These are phyloP conservation scores for Veloboletus limbatus DNA, from an alignment of 1,284 basidiomycete species.

Conservation along the genomic window DNA sequence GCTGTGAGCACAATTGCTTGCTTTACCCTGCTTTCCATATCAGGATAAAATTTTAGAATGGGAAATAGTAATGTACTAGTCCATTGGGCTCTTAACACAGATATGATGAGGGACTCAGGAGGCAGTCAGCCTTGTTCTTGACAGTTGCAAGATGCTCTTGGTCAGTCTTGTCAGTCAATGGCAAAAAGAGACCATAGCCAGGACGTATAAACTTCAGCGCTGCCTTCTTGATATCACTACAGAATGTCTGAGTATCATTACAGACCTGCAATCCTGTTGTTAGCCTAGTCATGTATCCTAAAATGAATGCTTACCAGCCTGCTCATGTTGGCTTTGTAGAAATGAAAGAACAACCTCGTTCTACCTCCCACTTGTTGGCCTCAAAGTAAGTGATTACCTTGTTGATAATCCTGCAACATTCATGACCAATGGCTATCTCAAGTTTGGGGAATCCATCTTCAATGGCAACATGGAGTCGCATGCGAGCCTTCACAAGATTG, in stretches of 20 bases:
- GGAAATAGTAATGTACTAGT: no score
- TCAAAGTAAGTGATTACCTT: background rate
- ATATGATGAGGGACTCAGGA: background rate
- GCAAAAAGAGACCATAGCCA: constrained; percentile 1
- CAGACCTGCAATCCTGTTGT: background rate
- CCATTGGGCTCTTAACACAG: background rate
- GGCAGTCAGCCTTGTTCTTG: background rate
- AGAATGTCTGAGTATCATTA: constrained; percentile 6
- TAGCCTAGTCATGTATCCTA: no score
- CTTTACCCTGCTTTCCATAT: background rate
- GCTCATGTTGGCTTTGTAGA: no score
- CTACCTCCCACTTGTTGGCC: background rate
- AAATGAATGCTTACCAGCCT: no score
- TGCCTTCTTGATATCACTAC: constrained; percentile 7
- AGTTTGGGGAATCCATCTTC: background rate
- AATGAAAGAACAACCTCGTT: background rate
- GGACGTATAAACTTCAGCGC: background rate
- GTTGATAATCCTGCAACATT: background rate
- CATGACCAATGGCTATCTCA: background rate
- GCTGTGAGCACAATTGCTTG: constrained; percentile 1
- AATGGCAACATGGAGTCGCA: constrained; percentile 1
- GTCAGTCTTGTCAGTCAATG: background rate
- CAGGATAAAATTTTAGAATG: no score
- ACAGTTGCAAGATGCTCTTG: background rate
- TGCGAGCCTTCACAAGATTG: background rate